Evolutionary conservation across 176 grass and related monocot species (phyloP).

Genomic region (Ampelocalamus luodianensis): DNA sequence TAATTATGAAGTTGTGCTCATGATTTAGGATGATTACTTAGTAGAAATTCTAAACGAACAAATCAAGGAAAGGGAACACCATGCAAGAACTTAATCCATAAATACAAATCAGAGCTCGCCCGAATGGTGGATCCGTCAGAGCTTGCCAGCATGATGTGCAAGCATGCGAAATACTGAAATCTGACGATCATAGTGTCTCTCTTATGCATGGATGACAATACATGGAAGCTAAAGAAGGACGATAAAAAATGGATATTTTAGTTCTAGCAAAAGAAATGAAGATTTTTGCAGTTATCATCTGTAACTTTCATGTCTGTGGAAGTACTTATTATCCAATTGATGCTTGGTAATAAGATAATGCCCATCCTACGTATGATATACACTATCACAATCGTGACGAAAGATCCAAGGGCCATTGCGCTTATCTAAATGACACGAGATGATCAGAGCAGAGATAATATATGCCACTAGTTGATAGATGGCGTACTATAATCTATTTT

Average conservation of each 20-base stretch:
- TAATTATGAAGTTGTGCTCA: too few species aligned
- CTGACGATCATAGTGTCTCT: neutral
- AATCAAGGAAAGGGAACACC: too few species aligned
- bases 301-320: neutral
- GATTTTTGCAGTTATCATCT: neutral
- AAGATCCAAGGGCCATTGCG: neutral
- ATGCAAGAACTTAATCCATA: too few species aligned
- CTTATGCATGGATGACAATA: neutral
- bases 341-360: neutral
- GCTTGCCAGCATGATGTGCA: too few species aligned
- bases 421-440: neutral
- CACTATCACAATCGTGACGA: neutral
- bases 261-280: neutral
- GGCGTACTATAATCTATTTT: neutral
- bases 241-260: neutral
- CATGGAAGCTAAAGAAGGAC: neutral
- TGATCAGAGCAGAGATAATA: too few species aligned
- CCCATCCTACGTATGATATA: neutral
- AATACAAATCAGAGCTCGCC: too few species aligned
- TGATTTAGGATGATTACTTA: too few species aligned
- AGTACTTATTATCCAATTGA: neutral
- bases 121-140: too few species aligned
- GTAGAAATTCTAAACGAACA: too few species aligned
- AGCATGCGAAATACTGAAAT: slow-evolving; percentile 2
- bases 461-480: too few species aligned